Base-by-base conservation (phyloP, 345 rosid genomes). In the Nephelium lappaceum region DNA sequence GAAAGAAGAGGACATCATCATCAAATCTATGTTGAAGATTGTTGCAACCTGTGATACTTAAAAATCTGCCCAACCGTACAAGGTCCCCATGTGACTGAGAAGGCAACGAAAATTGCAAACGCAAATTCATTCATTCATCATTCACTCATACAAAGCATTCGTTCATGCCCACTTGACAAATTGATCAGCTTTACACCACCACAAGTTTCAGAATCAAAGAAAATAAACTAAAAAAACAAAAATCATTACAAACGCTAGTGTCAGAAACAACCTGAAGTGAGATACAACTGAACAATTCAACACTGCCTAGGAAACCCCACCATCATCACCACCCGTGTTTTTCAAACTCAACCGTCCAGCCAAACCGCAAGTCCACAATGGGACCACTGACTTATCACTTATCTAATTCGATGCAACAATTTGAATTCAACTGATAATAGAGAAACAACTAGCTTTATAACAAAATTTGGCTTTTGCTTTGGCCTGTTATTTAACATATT, bases 71-170 rank as follows among this genome's bases (percentile, higher is more conserved):
- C 41, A 68, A 45, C 43, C 66, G 84, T 75, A 72, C 81, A 77
- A 27, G 67, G 57, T 31, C 81, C 36, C 85, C 87, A 82, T 63
- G 86, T 84, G 81, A 73, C 6, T 10, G 41, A 27, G 11, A 5
- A 72, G 58, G 60, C 68, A 42, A 71, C 60, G 3, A 0, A 1
- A 41, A 41, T 1, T 41, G 43, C 8, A 41, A 41, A 1, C 3
- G 36, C 36, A 45, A 45, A 72, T 11, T 16, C 43, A 43, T 42
- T 51, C 72, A 61, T 31, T 31, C 74, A 55, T 53, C 63, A 67
- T 4, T 31, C 61, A 5, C 23, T 14, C 61, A n/a, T n/a, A n/a
- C n/a, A 6, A 2, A 12, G 47, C 77, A 70, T 74, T 74, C 5
- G 43, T 55, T 67, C 45, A 62, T 77, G 81, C 78, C 69, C 81